Evolutionary conservation across 129 eudicot species (phyloP), one percentile per base, ranked within the genome.

Genomic region (Saussurea involucrata): DNA sequence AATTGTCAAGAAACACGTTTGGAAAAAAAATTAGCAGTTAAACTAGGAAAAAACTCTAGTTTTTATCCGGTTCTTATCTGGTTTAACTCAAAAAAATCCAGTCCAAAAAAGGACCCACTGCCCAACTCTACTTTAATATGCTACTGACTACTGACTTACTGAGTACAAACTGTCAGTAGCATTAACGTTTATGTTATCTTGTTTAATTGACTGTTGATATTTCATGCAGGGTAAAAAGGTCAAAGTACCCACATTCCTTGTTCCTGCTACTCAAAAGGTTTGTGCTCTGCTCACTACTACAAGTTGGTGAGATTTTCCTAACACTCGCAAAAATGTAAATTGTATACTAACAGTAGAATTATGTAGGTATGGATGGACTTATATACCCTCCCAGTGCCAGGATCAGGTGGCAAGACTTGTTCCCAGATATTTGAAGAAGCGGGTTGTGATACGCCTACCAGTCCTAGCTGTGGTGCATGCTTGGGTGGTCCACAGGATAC

Each of bases 381-480:
- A 40, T 85, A 92, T 77, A 89, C 86, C 77, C 92, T 92, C 49
- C 89, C 92, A 84, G 92, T 68, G 90, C 92, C 96, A 69, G 96
- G 96, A 63, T 83, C 97, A 2, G 92, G 96, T 66, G 97, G 97
- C 3, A 87, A 85, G 78, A 92, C 95, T 2, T 89, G 97, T 77
- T 84, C 94, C 22, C 92, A 92, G 77, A 92, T 92, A 65, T 89
- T 89, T 72, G 94, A 92, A 72, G 94, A 89, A 79, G 97, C 89
- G 53, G 97, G 97, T 3, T 92, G 97, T 49, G 90, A 68, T 53
- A 3, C 83, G 18, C 77, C 97, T 61, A 83, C 88, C 10, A 92
- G 92, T 78, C 97, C 97, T 77, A 81, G 85, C 67, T 92, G 97
- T 66, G 97, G 95, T 60, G 97, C 95, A 61, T 89, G 97, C 73